These are phyloP conservation scores for Gautieria morchelliformis DNA, from an alignment of 768 basidiomycete genomes.

Conservation along the genomic window DNA sequence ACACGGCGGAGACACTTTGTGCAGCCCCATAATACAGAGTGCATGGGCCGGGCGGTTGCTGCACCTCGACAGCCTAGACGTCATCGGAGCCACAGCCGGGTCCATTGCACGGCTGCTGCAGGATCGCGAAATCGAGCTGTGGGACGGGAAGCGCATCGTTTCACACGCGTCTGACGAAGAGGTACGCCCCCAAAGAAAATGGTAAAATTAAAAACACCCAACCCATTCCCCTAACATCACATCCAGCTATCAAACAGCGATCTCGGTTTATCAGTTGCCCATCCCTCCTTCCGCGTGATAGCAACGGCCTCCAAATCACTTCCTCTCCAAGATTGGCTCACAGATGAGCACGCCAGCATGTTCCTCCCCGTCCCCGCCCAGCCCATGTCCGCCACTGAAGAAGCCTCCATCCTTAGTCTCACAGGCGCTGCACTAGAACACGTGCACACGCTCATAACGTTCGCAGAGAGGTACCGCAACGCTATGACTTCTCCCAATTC, in stretches of 20 bases:
- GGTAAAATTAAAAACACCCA: background rate
- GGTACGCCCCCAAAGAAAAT: slow-evolving; percentile 18
- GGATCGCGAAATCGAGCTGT: slow-evolving; percentile 55
- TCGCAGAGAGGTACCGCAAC: slow-evolving; percentile 49
- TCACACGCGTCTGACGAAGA: slow-evolving; percentile 36
- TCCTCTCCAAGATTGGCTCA: slow-evolving; percentile 60
- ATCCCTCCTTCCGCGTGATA: slow-evolving; percentile 53
- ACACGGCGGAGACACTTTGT: slow-evolving; percentile 1
- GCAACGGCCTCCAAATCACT: slow-evolving; percentile 54
- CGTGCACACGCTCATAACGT: slow-evolving; percentile 35
- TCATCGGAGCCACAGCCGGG: slow-evolving; percentile 57
- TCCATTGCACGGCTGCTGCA: slow-evolving; percentile 50
- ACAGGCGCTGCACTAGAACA: slow-evolving; percentile 37
- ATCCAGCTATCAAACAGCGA: slow-evolving; percentile 22
- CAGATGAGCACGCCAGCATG: slow-evolving; percentile 61
- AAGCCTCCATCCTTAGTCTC: slow-evolving; percentile 35
- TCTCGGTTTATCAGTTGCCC: slow-evolving; percentile 32
- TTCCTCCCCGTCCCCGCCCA: slow-evolving; percentile 53
- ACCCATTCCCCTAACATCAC: background rate
- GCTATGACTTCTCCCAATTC: slow-evolving; percentile 42
- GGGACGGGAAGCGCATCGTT: slow-evolving; percentile 54
- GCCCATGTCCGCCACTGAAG: slow-evolving; percentile 48
- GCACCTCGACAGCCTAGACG: slow-evolving; percentile 52
- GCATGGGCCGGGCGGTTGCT: slow-evolving; percentile 48
- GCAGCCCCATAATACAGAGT: slow-evolving; percentile 45